Evolutionary conservation across 768 basidiomycete species (phyloP).

Genomic region (Suillus discolor): DNA sequence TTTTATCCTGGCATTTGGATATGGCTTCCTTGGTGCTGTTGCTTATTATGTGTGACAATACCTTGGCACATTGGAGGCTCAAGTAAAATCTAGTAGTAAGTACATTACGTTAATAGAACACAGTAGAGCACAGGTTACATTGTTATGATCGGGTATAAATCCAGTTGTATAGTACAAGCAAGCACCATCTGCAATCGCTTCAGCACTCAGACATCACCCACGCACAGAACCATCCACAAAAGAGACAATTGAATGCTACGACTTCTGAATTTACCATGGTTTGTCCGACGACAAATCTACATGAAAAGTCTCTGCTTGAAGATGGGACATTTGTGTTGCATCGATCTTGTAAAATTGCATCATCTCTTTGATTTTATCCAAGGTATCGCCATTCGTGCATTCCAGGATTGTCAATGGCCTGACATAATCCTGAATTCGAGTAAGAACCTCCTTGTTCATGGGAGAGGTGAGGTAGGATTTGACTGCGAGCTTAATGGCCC

Average conservation of each 20-base stretch:
- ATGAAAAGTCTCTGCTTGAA: not conserved
- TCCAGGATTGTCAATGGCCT: not conserved
- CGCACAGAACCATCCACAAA: no score
- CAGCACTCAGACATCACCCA: not conserved
- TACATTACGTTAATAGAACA: no score
- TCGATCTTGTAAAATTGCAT: not conserved
- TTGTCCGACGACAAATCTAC: not conserved
- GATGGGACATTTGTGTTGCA: not conserved
- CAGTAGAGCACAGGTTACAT: no score
- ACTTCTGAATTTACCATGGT: not conserved
- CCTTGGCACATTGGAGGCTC: no score
- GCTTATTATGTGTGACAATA: no score
- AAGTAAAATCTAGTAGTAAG: no score
- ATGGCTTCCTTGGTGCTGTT: no score
- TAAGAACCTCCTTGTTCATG: accelerated
- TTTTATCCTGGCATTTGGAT: no score
- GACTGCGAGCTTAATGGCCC: not conserved
- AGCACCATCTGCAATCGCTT: no score
- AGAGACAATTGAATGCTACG: no score
- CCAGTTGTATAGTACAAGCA: no score
- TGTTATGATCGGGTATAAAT: no score
- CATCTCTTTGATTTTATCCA: not conserved
- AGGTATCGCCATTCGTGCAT: not conserved
- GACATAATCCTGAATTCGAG: not conserved
- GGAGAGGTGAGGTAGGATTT: not conserved